These are phyloP conservation scores for Carnegiea gigantea DNA, from an alignment of 179 eudicot species.

Conservation along the genomic window DNA sequence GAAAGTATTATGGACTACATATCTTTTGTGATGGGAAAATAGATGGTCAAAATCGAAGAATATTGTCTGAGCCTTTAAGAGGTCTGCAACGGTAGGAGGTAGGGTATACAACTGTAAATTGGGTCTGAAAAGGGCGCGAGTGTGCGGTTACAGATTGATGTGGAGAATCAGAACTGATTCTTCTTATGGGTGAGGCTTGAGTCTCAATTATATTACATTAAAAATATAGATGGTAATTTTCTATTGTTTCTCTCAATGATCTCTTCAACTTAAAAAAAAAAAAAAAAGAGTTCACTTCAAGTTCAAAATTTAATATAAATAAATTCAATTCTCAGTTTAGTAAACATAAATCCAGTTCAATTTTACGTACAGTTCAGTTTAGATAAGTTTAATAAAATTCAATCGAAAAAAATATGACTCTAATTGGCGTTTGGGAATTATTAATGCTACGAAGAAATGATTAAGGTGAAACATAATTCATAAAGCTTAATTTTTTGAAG, in stretches of 20 bases:
- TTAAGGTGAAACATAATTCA: too few relatives aligned
- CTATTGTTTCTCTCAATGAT: not conserved
- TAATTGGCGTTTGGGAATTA: too few relatives aligned
- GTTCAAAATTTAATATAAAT: too few relatives aligned
- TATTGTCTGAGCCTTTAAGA: not conserved
- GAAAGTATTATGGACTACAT: not conserved
- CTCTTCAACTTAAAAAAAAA: too few relatives aligned
- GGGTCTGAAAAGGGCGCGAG: slow-evolving; percentile 5
- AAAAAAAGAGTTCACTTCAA: too few relatives aligned
- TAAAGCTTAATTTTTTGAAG: too few relatives aligned
- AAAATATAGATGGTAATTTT: not conserved
- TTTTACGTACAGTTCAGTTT: too few relatives aligned
- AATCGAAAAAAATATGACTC: too few relatives aligned
- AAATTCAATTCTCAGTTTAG: too few relatives aligned
- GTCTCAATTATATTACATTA: not conserved
- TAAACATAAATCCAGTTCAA: too few relatives aligned
- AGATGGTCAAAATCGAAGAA: slow-evolving; percentile 3
- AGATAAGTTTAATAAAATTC: too few relatives aligned
- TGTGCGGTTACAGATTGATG: slow-evolving; percentile 1
- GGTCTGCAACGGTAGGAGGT: slow-evolving; percentile 6
- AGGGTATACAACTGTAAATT: slow-evolving; percentile 28
- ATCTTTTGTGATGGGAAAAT: slow-evolving; percentile 11
- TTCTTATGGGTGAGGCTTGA: not conserved
- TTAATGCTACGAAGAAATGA: too few relatives aligned
- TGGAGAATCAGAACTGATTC: not conserved